phyloP scores from a whole-genome alignment of 2,329 filamentous ascomycete genomes.

The Elsinoe ampelina region DNA sequence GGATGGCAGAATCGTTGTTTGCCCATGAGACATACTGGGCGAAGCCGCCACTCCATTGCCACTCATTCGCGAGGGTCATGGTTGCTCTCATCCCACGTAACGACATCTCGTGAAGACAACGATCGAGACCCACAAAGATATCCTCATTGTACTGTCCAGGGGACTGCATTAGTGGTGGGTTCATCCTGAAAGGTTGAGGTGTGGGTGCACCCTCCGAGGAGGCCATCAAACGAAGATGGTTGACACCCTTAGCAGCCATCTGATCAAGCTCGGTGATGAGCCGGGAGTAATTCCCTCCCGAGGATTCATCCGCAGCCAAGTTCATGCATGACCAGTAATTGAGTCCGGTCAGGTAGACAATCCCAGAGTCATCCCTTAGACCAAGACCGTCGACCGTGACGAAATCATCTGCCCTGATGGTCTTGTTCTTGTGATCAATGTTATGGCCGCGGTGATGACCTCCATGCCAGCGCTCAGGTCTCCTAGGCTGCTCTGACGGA shows the following conservation, averaged over 20 bases:
- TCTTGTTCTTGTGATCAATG: neutral
- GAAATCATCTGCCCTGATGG: constrained; percentile 26
- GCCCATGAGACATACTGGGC: constrained; percentile 33
- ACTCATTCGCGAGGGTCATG: constrained; percentile 32
- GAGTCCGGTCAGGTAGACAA: constrained; percentile 31
- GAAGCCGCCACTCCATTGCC: constrained; percentile 34
- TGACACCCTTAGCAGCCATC: constrained; percentile 32
- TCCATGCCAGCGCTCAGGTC: neutral
- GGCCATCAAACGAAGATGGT: constrained; percentile 34
- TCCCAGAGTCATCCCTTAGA: constrained; percentile 27
- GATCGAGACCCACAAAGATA: constrained; percentile 30
- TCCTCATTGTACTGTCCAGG: constrained; percentile 33
- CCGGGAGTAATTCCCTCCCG: constrained; percentile 30
- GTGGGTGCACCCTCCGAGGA: constrained; percentile 32
- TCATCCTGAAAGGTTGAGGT: constrained; percentile 32
- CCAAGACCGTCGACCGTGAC: constrained; percentile 27
- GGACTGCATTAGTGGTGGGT: constrained; percentile 28
- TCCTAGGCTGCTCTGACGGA: neutral
- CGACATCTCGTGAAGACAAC: constrained; percentile 32
- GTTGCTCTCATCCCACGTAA: constrained; percentile 33
- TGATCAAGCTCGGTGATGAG: constrained; percentile 32
- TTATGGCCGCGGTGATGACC: neutral
- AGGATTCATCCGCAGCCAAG: constrained; percentile 27
- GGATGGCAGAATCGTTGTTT: constrained; percentile 25
- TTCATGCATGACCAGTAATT: constrained; percentile 37